phyloP scores from a whole-genome alignment of 2,329 filamentous ascomycete genomes.

The Mollisiaceae sp. region DNA sequence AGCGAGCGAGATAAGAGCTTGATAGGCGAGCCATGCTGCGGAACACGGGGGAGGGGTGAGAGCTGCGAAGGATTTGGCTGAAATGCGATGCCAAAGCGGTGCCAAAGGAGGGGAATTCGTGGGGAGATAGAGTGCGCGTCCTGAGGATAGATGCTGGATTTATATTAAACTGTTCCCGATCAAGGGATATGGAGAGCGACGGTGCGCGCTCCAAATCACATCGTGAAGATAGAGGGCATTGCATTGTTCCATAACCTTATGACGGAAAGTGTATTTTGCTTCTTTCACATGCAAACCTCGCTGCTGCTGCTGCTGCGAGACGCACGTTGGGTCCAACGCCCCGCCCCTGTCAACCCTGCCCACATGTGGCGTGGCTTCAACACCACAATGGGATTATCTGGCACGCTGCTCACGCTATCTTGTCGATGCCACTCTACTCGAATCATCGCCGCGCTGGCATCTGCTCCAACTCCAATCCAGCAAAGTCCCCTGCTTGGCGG shows the following conservation, averaged over 20 bases:
- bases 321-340: constrained; percentile 10
- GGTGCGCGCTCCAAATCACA: background rate
- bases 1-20: constrained; percentile 10
- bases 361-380: constrained; percentile 19
- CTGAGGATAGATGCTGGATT: background rate
- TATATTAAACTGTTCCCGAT: background rate
- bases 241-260: too few relatives aligned
- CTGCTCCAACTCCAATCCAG: background rate
- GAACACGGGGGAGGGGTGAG: background rate
- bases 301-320: background rate
- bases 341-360: background rate
- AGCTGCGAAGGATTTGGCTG: constrained; percentile 1
- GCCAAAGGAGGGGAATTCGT: background rate
- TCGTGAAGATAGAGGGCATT: too few relatives aligned
- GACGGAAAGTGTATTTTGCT: too few relatives aligned
- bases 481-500: background rate
- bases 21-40: constrained; percentile 4
- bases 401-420: constrained; percentile 16
- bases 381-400: constrained; percentile 11
- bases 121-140: background rate
- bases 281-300: background rate
- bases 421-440: background rate
- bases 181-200: background rate
- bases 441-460: background rate
- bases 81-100: background rate